Base-by-base conservation (phyloP, 345 rosid genomes). In the Bruguiera parviflora region DNA sequence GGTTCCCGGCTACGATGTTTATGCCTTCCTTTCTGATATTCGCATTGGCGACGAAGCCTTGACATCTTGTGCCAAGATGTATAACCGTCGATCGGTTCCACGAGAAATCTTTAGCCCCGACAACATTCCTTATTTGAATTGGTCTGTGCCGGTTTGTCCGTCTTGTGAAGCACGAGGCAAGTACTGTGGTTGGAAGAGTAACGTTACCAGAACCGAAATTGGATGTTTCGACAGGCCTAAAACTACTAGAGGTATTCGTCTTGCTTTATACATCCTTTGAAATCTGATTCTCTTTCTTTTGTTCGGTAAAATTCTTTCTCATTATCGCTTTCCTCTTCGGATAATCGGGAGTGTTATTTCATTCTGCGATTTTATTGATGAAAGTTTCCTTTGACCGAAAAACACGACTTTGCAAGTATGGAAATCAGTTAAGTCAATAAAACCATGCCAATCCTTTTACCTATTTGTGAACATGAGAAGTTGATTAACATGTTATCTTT, bases 11-110 rank as follows among this genome's bases (percentile, higher is more conserved):
- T 33, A 53, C 35, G 29, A 43, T 11, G 35, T 67, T 35, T 32
- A 32, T 8, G 53, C 37, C 8, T 33, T 58, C 19, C 0, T 0
- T 47, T n/a, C 71, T 5, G 5, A 3, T 6, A 1, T 1, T 6
- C 1, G 8, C 52, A 22, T 66, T 22, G 20, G 58, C 52, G 2
- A n/a, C 20, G 2, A 4, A 0, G 6, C 32, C n/a, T 20, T 73
- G 25, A 43, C 58, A 22, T 27, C 58, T 53, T 73, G 77, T 20
- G 53, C 61, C 9, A 73, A 67, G 71, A 61, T 73, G 71, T 73
- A 22, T 43, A 57, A 52, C 20, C 18, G 67, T 61, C 19, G 32
- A 28, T 22, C 25, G 18, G 5, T 51, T 67, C 59, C 69, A 1
- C 0, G 1, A 10, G 63, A 53, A n/a, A 28, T 67, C 15, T 5